These are phyloP conservation scores for Hypoxylon sp. DNA, from an alignment of 2,329 filamentous ascomycete species.

Conservation along the genomic window DNA sequence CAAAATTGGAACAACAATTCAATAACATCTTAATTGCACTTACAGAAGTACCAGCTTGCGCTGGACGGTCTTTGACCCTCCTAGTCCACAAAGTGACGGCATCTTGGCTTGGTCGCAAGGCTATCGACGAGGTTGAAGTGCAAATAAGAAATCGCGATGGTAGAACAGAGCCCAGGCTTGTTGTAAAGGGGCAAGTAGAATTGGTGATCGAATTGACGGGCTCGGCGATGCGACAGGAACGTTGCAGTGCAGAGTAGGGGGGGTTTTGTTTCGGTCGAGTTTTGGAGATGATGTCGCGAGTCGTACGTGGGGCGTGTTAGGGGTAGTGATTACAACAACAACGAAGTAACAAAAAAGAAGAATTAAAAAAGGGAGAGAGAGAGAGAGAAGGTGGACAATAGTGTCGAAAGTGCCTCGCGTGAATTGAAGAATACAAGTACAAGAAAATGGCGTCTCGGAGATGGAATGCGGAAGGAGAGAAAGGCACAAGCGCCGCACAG, in stretches of 20 bases:
- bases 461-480: conserved; percentile 16
- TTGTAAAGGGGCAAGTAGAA: conserved; percentile 20
- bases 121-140: background rate
- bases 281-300: no score
- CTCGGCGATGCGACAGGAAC: conserved; percentile 31
- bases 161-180: conserved; percentile 10
- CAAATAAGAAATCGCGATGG: no score
- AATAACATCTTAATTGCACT: conserved; percentile 50
- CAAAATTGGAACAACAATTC: conserved; percentile 16
- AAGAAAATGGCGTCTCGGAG: conserved; percentile 7
- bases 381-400: no score
- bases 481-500: no score
- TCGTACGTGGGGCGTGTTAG: no score
- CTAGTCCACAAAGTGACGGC: conserved; percentile 65
- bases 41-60: conserved; percentile 96
- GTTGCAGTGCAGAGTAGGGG: conserved; percentile 27
- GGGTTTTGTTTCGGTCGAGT: conserved; percentile 16
- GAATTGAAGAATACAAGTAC: conserved; percentile 6
- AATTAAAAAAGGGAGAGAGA: background rate
- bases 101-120: conserved; percentile 40
- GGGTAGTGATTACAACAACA: no score
- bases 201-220: conserved; percentile 18
- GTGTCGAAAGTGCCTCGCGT: background rate
- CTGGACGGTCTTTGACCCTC: conserved; percentile 83
- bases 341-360: background rate